Conservation (phyloP, 139 green algal species). For the Picochlorum sp. region DNA sequence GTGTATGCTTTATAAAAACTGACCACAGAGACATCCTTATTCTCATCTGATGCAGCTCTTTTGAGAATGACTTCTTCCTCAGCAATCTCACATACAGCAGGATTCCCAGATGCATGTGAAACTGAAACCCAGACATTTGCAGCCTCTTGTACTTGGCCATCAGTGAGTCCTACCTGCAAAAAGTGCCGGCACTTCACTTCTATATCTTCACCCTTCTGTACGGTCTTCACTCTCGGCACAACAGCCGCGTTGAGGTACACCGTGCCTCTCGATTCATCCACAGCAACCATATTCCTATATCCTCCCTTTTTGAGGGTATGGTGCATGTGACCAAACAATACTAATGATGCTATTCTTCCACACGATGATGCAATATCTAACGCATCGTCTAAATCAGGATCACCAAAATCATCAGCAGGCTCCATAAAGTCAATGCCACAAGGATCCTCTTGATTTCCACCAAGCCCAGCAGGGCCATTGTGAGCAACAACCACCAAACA, state of each 20-base stretch:
- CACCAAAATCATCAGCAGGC: slow-evolving; percentile 39
- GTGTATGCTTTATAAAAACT: slow-evolving; percentile 14
- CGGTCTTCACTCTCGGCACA: slow-evolving; percentile 36
- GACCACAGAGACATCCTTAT: not conserved
- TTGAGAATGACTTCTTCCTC: slow-evolving; percentile 8
- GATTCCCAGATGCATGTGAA: not conserved
- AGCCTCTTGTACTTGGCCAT: slow-evolving; percentile 6
- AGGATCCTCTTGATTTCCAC: slow-evolving; percentile 23
- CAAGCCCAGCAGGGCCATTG: slow-evolving; percentile 59
- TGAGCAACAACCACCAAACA: slow-evolving; percentile 46
- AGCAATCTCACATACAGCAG: not conserved
- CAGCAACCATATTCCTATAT: slow-evolving; percentile 41
- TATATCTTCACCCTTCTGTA: not conserved
- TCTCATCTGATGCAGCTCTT: not conserved
- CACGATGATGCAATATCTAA: slow-evolving; percentile 21
- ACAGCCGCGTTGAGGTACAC: slow-evolving; percentile 57
- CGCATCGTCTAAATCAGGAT: slow-evolving; percentile 42
- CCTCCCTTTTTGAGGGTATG: slow-evolving; percentile 27
- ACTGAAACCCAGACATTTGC: slow-evolving; percentile 19
- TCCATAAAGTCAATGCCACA: slow-evolving; percentile 40
- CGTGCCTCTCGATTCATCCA: slow-evolving; percentile 37
- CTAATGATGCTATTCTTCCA: slow-evolving; percentile 25
- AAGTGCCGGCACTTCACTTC: slow-evolving; percentile 19
- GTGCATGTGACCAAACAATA: slow-evolving; percentile 72
- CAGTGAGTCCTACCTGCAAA: slow-evolving; percentile 16